Evolutionary conservation across 2,329 filamentous ascomycete species (phyloP).

Genomic region (Pseudogymnoascus sp.): DNA sequence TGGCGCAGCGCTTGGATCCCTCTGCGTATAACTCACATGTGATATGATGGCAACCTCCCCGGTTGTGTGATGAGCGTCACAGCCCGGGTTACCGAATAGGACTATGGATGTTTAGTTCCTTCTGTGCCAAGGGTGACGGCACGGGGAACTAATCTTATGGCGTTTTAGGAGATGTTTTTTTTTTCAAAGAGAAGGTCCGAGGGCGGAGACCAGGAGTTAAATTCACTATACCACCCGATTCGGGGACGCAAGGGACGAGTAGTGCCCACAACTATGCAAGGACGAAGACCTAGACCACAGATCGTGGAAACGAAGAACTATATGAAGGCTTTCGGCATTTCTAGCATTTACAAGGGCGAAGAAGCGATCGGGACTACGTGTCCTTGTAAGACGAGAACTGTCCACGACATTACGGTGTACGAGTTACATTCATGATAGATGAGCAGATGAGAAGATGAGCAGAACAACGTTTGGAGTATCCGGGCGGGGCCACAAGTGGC

Average conservation of each 20-base stretch:
- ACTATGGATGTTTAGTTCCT: no score
- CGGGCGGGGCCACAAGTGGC: slow-evolving; percentile 1
- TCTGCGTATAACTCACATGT: no score
- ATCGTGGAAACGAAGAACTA: neutral
- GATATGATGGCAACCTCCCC: no score
- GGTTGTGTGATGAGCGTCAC: no score
- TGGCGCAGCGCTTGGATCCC: no score
- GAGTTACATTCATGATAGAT: neutral
- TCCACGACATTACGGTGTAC: neutral
- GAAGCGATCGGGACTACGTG: neutral
- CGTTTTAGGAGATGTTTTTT: neutral
- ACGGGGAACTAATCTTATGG: neutral
- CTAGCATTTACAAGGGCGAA: neutral
- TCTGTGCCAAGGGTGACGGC: no score
- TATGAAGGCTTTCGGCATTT: neutral
- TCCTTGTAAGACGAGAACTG: neutral
- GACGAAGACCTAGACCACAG: neutral
- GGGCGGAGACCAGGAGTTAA: neutral
- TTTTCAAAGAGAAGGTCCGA: neutral
- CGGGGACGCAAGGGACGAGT: neutral
- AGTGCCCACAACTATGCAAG: neutral
- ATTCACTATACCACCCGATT: neutral
- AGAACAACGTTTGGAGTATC: neutral
- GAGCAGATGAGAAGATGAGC: neutral
- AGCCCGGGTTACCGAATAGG: no score